Evolutionary conservation across 1,284 basidiomycete genomes (phyloP).

Genomic region (Termitomyces sp.): DNA sequence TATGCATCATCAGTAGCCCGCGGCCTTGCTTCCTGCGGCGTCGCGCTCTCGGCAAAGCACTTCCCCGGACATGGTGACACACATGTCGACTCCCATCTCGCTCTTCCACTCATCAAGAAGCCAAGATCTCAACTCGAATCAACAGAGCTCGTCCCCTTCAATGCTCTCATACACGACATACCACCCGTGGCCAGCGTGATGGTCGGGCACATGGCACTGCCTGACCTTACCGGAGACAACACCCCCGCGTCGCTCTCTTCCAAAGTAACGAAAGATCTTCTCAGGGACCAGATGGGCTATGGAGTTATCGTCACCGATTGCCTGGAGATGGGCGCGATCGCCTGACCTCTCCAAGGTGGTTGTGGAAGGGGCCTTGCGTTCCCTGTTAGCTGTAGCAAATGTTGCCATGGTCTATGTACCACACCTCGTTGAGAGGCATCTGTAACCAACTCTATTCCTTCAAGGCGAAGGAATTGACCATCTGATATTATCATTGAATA

Average conservation of each 20-base stretch:
- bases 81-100: conserved; percentile 65
- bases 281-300: conserved; percentile 46
- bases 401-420: conserved; percentile 71
- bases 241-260: conserved; percentile 55
- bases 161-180: conserved; percentile 31
- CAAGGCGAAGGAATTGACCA: too few species aligned
- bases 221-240: conserved; percentile 45
- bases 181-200: conserved; percentile 51
- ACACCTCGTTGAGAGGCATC: too few species aligned
- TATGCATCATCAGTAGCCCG: conserved; percentile 44
- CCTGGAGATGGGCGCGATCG: conserved; percentile 67
- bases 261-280: conserved; percentile 46
- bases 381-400: conserved; percentile 59
- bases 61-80: conserved; percentile 74
- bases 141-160: conserved; percentile 59
- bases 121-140: conserved; percentile 33
- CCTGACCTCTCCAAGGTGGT: conserved; percentile 35
- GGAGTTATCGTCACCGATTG: conserved; percentile 66
- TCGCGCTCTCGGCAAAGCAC: conserved; percentile 63
- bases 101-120: conserved; percentile 56
- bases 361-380: conserved; percentile 52
- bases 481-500: too few species aligned
- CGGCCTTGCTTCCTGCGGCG: conserved; percentile 42
- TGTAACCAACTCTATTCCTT: too few species aligned
- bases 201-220: conserved; percentile 69